Evolutionary conservation across 2,329 filamentous ascomycete genomes (phyloP), one percentile per base, ranked within the genome.

Genomic region (Talaromyces piceae): DNA sequence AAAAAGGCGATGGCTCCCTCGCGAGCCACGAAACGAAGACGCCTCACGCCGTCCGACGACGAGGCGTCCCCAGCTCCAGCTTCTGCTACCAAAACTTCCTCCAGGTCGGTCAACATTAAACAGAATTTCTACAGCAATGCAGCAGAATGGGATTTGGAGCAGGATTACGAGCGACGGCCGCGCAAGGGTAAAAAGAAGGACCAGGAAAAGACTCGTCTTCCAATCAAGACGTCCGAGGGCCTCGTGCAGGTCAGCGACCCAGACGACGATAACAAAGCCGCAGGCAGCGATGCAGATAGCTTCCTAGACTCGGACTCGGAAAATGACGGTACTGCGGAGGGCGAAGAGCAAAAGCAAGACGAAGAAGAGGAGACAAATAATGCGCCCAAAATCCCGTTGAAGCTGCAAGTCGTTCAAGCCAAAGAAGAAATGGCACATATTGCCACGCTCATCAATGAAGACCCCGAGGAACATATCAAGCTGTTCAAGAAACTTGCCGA

Each of bases 401-500:
- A 84, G 53, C 81, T 95, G 62, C 88, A 95, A 68, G 87, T 98
- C 46, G 61, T 88, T 22, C 81, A 87, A 56, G 90, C 91, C 8
- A 95, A 98, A 67, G 93, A 97, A 65, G 91, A 97, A 63, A 73
- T 98, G 51, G 91, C 93, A 18, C 84, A 85, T 60, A 80, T 94
- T 54, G 93, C 91, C 2, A 78, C 79, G 45, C 73, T 84, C 47
- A 78, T 98, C 62, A 96, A 93, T 61, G 91, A 97, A 67, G 85
- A 93, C 55, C 93, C 93, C 0, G 94, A 98, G 66, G 91, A 96
- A 65, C 84, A 98, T 66, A 80, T 86, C 37, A 82, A 83, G 41
- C 81, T 84, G 18, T 85, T 97, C 73, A 91, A 88, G 67, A 80
- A 81, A 4, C 73, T 97, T 61, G 84, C 84, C 27, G 81, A 86